A percentile compares a stretch with the other conserved stretches of the same genome.
phyloP scores from a whole-genome alignment of 805 yeast genomes.

The Wickerhamiella azyma region DNA sequence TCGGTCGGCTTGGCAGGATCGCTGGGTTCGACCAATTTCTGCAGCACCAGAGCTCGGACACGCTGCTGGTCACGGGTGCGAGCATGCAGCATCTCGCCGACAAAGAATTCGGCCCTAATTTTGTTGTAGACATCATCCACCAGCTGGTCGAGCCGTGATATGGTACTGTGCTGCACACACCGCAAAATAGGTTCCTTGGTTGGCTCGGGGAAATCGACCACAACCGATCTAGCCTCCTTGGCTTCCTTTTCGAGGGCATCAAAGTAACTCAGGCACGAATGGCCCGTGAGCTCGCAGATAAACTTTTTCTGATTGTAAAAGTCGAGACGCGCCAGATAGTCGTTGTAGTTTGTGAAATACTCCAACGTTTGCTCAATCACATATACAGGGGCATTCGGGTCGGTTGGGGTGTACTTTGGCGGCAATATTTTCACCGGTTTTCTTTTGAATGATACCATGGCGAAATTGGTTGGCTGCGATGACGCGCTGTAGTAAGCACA shows the following conservation, averaged over 20 bases:
- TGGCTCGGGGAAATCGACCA: slow-evolving; percentile 76
- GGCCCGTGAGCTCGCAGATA: slow-evolving; percentile 92
- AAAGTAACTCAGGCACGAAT: slow-evolving; percentile 77
- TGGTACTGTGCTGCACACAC: slow-evolving; percentile 65
- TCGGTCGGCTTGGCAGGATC: not conserved
- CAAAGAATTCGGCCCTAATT: slow-evolving; percentile 74
- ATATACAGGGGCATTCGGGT: slow-evolving; percentile 51
- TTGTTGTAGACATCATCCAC: slow-evolving; percentile 74
- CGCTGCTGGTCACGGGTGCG: slow-evolving; percentile 31
- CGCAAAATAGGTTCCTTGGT: slow-evolving; percentile 84
- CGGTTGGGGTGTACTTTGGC: slow-evolving; percentile 16
- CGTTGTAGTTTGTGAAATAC: slow-evolving; percentile 70
- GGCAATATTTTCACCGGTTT: slow-evolving; percentile 23
- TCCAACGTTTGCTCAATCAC: slow-evolving; percentile 73
- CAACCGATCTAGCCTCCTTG: slow-evolving; percentile 39
- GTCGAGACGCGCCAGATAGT: slow-evolving; percentile 41
- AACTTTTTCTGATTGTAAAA: slow-evolving; percentile 46
- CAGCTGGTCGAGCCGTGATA: slow-evolving; percentile 68
- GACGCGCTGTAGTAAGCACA: not conserved
- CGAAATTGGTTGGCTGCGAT: not conserved
- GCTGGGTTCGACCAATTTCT: slow-evolving; percentile 74
- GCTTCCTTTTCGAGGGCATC: slow-evolving; percentile 73
- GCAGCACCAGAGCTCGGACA: slow-evolving; percentile 25
- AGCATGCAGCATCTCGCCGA: slow-evolving; percentile 73
- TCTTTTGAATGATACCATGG: slow-evolving; percentile 28